Base-by-base conservation (phyloP, 371 early-diverging fungal genomes). In the Caulochytrium protostelioides region DNA sequence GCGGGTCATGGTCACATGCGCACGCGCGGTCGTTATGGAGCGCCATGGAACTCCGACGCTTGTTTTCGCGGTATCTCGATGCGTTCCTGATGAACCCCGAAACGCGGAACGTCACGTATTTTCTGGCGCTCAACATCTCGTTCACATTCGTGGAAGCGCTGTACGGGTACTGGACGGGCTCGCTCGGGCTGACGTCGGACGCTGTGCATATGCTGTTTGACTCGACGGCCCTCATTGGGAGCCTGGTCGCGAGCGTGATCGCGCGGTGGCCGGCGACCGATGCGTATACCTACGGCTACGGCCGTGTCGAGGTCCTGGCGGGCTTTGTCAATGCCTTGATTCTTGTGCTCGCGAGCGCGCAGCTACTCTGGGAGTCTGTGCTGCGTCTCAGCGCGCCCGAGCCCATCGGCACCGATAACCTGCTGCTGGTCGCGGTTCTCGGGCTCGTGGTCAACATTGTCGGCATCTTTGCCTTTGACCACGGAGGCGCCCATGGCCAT, bases 121-220 rank as follows among this genome's bases (percentile, higher is more conserved):
- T 91, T 47, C 50, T 91, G 38, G 43, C 79, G 13, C 66, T 92
- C 36, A 92, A 92, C 52, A 54, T 92, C n/a, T 67, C 74, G 3
- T 90, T 86, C 46, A 89, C 86, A 76, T 70, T 79, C 50, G 79
- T 92, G 13, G 87, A 89, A 55, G 59, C 83, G 31, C 53, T 79
- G 8, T 89, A 85, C 41, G 90, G 37, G 20, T 49, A 47, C 36
- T 82, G 79, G 72, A 83, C 86, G 15, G 83, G 86, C 57, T 81
- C 82, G 37, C 55, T 94, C 28, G 89, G 90, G 4, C 68, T 94
- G 23, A 83, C 83, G 26, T 81, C 86, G 25, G 94, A 94, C 56
- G 82, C 89, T 14, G 83, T 90, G 30, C 94, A 94, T 54, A 94
- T 94, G 94, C 71, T 89, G 41, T 94, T 94, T 55, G 94, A 94